Base-by-base conservation (phyloP, 2,329 filamentous ascomycete genomes). In the Pyrenophora seminiperda region DNA sequence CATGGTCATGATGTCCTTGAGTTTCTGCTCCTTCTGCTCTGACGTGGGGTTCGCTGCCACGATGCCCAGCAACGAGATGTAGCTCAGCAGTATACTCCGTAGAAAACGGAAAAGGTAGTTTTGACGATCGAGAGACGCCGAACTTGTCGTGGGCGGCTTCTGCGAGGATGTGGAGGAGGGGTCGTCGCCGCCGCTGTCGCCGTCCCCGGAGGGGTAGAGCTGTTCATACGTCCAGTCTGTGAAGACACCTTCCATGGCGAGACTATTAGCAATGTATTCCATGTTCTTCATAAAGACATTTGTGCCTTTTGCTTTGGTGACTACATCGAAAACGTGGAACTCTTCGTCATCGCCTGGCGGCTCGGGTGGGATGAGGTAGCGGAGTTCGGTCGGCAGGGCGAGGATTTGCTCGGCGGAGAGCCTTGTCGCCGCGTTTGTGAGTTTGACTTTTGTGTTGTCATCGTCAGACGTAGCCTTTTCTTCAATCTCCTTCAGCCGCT, bases 81-180 rank as follows among this genome's bases (percentile, higher is more conserved):
- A 97, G 69, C 93, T 95, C 36, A 97, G 79, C 0, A 97, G 79
- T 1, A 96, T 78, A 3, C 89, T 93, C 68, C 96, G 95, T 54
- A 89, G 85, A 22, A 97, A 82, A 41, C 86, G 83, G 63, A 91
- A 88, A 2, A 94, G 83, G 67, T 90, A 81, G 57, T 72, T 77
- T 37, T 79, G 82, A 61, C 76, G 82, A 61, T 77, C 80, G 56
- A 74, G 73, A 41, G 75, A 79, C 0, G 63, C 72, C 53, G 31
- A 66, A 79, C 68, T 86, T 80, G 51, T 81, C 18, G 70, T 73
- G 48, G 42, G 22, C 10, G 41, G 24, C 2, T 14, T 22, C 36
- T 47, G 47, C 7, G 36, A 20, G 13, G 22, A 27, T 4, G 41
- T 14, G 17, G 40, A 14, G 10, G 41, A 41, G 29, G 24, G 24